Base-by-base conservation (phyloP, 345 rosid genomes). In the Acer negundo region DNA sequence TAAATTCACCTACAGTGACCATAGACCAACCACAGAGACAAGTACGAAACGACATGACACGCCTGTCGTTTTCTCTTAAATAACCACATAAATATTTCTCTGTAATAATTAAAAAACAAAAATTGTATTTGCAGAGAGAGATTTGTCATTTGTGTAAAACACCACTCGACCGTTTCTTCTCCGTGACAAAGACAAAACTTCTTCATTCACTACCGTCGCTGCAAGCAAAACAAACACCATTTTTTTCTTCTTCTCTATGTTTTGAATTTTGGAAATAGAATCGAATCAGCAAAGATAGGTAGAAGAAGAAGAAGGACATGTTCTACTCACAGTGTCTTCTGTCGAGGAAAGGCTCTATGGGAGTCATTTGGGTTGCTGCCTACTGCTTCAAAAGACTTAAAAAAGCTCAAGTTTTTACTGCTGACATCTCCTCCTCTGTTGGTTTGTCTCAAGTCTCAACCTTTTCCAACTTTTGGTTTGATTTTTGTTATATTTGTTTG, bases 361-460 rank as follows among this genome's bases (percentile, higher is more conserved):
- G 93, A 23, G 82, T 92, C 46, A 82, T 93, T 26, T 92, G 97
- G 97, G 88, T 92, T 23, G 98, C 99, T 46, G 99, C 96, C 17
- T 92, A 91, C 84, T 91, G 75, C 90, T 85, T 77, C 84, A 93
- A 90, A 38, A 90, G 89, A 76, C 98, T 95, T 10, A 92, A 89
- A 83, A 95, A 84, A 72, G 72, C 89, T 65, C 95, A 92, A 83
- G 88, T 93, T 82, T 78, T 81, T 78, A 84, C 83, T 55, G 90
- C 95, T 62, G 89, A 90, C 72, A 89, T 95, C 81, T 73, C 96
- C 71, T 80, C 85, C 51, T 90, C 97, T 47, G 93, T 95, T 79
- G 98, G 99, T 93, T 73, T 5, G 96, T 90, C 42, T 76, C 20
- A 2, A 1, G 96, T 90, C 42, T 72, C 22, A 1, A 1, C 78